These are phyloP conservation scores for Mortierella sp. DNA, from an alignment of 371 early-diverging fungal species.

Conservation along the genomic window DNA sequence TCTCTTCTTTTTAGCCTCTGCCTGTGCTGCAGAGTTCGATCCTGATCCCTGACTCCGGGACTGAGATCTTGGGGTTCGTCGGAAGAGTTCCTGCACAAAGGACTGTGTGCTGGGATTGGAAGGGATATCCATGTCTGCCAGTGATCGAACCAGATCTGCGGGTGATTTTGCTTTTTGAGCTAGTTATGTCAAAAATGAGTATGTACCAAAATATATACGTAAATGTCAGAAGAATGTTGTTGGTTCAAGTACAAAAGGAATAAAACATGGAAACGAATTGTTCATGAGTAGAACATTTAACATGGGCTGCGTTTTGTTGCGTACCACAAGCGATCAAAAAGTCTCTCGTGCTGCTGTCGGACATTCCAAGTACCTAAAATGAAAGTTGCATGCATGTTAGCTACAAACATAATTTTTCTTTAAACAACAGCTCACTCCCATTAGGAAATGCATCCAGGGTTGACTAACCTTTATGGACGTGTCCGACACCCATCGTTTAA, in stretches of 20 bases:
- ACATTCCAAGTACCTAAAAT: conserved; percentile 73
- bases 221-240: neutral
- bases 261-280: neutral
- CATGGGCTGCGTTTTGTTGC: neutral
- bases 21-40: conserved; percentile 45
- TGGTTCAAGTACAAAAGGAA: neutral
- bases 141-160: conserved; percentile 60
- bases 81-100: conserved; percentile 75
- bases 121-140: conserved; percentile 72
- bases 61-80: conserved; percentile 63
- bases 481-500: conserved; percentile 84
- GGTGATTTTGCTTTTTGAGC: conserved; percentile 73
- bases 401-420: neutral
- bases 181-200: conserved; percentile 12
- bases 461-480: conserved; percentile 72
- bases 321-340: conserved; percentile 76
- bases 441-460: conserved; percentile 17
- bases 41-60: conserved; percentile 41
- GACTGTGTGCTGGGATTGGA: conserved; percentile 59
- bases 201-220: neutral
- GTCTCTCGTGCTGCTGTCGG: conserved; percentile 77
- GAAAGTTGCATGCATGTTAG: too few relatives aligned
- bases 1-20: conserved; percentile 64
- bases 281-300: neutral
- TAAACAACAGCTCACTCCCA: neutral